phyloP scores from a whole-genome alignment of 352 stramenopile species.

The Globisporangium alternatum region DNA sequence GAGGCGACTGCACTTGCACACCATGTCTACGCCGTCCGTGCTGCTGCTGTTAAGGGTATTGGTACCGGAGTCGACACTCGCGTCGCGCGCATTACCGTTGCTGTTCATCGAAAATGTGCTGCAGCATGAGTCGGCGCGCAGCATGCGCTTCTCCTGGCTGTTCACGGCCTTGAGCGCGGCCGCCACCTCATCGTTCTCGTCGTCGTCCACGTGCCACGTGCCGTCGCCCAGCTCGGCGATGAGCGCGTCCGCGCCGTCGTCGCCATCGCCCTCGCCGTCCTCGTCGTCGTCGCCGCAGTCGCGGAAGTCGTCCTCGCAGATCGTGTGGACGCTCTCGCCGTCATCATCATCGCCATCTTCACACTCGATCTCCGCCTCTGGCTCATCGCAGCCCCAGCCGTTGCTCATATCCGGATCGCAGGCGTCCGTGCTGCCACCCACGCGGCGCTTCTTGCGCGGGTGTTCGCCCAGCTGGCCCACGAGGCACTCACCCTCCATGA shows the following conservation, averaged over 20 bases:
- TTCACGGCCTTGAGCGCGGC: conserved; percentile 11
- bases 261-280: conserved; percentile 18
- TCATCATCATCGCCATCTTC: conserved; percentile 15
- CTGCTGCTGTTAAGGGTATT: not conserved
- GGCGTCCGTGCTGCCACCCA: conserved; percentile 10
- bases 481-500: conserved; percentile 45
- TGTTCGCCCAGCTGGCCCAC: conserved; percentile 33
- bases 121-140: conserved; percentile 22
- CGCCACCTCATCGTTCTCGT: conserved; percentile 22
- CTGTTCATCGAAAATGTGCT: conserved; percentile 17
- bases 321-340: conserved; percentile 22
- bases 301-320: conserved; percentile 22
- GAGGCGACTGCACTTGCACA: conserved; percentile 2
- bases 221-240: conserved; percentile 32
- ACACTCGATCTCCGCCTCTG: conserved; percentile 13
- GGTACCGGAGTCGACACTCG: not conserved
- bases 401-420: not conserved
- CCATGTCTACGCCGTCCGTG: not conserved
- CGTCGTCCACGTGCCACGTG: conserved; percentile 28
- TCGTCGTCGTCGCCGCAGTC: conserved; percentile 18
- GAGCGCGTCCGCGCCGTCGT: conserved; percentile 34
- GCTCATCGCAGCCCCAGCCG: not conserved
- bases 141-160: conserved; percentile 23
- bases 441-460: conserved; percentile 25
- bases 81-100: not conserved